Base-by-base conservation (phyloP, 2,329 filamentous ascomycete species). In the Alternaria angustiovoidea region DNA sequence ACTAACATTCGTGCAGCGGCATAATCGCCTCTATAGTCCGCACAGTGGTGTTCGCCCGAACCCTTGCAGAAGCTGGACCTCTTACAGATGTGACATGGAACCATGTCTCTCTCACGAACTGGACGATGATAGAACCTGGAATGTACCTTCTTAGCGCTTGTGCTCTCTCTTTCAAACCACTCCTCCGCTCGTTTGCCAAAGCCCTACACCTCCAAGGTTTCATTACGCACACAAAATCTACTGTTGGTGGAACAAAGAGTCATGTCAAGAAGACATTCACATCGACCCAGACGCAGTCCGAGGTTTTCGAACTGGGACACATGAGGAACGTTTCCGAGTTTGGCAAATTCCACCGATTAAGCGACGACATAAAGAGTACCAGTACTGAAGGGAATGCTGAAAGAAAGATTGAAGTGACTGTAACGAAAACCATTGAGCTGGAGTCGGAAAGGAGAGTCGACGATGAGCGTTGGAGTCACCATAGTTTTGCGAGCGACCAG, bases 81-180 rank as follows among this genome's bases (percentile, higher is more conserved):
- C 47, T 67, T 2, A 59, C 51, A n/a, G 72, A 74, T 28, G 47
- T 63, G 7, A 71, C 71, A 4, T 72, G 71, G 71, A 67, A 59
- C 11, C 51, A 66, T 49, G 59, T 64, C 18, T 47, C 65, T 9
- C 55, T 71, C 18, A 39, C 72, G 18, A 68, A 70, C 49, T 73
- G 69, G 69, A 69, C 72, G 1, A 69, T 71, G 5, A 63, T 72
- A 8, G 70, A 74, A 42, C 70, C 72, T 2, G 68, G 67, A 6
- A 65, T 73, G 34, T 74, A 74, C 39, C 63, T 73, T 11, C 52
- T 71, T 42, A 64, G 65, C 8, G 67, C 72, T 2, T 73, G 70
- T 47, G 60, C 68, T 1, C 54, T 74, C 7, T 65, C 60, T 9
- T 72, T 72, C 57, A 72, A 69, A 53, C 72, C 69, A 1, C 59